A percentile compares a stretch with the other conserved stretches of the same genome.
These are phyloP conservation scores for Geotrichum candidum DNA, from an alignment of 1,139 yeast species.

Conservation along the genomic window DNA sequence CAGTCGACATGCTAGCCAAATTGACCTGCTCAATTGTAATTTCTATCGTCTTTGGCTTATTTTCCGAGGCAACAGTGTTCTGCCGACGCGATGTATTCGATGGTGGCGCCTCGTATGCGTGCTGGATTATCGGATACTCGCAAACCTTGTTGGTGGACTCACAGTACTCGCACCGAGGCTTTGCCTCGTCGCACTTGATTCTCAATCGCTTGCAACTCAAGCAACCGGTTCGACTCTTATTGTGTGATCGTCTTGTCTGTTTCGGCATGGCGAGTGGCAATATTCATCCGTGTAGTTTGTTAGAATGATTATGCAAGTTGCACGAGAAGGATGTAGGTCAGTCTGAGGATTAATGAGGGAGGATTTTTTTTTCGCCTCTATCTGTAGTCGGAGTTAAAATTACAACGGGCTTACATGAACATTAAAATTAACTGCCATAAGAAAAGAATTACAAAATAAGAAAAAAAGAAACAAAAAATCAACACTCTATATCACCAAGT, in stretches of 20 bases:
- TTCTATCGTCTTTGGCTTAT: background rate
- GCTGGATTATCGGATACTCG: slow-evolving; percentile 8
- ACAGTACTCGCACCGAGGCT: slow-evolving; percentile 16
- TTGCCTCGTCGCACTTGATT: slow-evolving; percentile 16
- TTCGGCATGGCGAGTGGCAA: background rate
- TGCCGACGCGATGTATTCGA: background rate
- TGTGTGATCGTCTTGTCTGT: slow-evolving; percentile 9
- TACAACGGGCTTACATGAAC: background rate
- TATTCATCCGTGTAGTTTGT: background rate
- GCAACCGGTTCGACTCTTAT: slow-evolving; percentile 16
- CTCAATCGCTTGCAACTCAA: slow-evolving; percentile 15
- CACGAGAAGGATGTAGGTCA: background rate
- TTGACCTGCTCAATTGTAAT: background rate
- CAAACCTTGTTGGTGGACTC: slow-evolving; percentile 15
- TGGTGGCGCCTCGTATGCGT: background rate
- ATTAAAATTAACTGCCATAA: background rate
- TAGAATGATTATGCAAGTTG: background rate
- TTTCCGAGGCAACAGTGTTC: background rate
- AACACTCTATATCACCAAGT: no score
- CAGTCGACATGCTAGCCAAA: background rate
- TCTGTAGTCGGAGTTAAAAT: background rate
- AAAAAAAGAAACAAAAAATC: background rate
- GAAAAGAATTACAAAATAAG: background rate
- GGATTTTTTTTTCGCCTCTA: no score
- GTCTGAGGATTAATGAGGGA: no score